Conservation (phyloP, 2,329 filamentous ascomycete genomes). For the Beauveria australis region DNA sequence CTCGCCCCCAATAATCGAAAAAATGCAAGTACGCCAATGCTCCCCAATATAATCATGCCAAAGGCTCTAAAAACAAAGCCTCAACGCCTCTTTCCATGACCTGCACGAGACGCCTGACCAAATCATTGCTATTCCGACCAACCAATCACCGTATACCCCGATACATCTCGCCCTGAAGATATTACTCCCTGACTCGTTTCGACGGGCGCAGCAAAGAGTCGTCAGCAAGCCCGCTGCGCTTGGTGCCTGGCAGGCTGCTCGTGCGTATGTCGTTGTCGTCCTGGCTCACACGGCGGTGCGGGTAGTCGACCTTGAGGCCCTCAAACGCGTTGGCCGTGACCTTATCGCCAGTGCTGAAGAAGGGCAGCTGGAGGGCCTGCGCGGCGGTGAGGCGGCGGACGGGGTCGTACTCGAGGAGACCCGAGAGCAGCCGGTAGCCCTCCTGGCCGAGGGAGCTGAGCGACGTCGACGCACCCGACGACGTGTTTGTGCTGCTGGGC, state of each 20-base stretch:
- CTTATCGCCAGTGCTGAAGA: constrained; percentile 69
- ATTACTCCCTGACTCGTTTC: constrained; percentile 53
- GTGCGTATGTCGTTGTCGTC: constrained; percentile 96
- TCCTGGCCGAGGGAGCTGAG: constrained; percentile 61
- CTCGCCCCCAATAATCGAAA: background rate
- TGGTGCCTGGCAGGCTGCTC: constrained; percentile 81
- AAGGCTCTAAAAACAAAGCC: background rate
- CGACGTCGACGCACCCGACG: constrained; percentile 31
- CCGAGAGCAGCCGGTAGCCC: constrained; percentile 73
- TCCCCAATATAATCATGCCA: background rate
- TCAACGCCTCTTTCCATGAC: background rate
- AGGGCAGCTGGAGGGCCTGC: constrained; percentile 80
- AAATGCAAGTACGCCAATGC: background rate
- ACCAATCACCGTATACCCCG: background rate
- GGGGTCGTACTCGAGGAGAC: constrained; percentile 87
- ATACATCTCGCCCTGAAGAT: background rate
- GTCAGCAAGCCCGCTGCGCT: constrained; percentile 77
- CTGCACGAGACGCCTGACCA: background rate
- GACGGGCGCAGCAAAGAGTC: constrained; percentile 58
- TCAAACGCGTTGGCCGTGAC: constrained; percentile 84
- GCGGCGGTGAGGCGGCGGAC: constrained; percentile 79
- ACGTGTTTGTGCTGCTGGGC: constrained; percentile 36
- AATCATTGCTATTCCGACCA: background rate
- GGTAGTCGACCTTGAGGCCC: constrained; percentile 80
- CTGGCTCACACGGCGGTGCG: constrained; percentile 79